These are phyloP conservation scores for Alopecurus myosuroides DNA, from an alignment of 176 grass and related monocot genomes.

Conservation along the genomic window DNA sequence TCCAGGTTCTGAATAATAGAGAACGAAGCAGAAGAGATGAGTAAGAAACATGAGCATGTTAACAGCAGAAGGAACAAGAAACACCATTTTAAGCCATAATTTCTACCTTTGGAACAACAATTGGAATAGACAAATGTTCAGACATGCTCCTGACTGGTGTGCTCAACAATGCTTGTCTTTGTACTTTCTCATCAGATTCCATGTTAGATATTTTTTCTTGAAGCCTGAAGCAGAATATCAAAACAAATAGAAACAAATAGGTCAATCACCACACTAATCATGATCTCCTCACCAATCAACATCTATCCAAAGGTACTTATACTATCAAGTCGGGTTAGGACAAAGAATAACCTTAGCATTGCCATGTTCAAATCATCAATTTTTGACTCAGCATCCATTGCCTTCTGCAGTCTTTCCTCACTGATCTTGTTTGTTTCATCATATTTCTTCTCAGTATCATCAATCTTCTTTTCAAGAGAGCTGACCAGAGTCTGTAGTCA, in stretches of 20 bases:
- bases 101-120: slow-evolving; percentile 62
- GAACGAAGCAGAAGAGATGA: not conserved
- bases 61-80: slow-evolving; percentile 13
- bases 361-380: slow-evolving; percentile 75
- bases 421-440: slow-evolving; percentile 91
- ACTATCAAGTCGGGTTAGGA: not conserved
- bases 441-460: slow-evolving; percentile 87
- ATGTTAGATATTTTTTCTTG: slow-evolving; percentile 84
- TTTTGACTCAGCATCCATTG: slow-evolving; percentile 73
- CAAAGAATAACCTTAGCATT: slow-evolving; percentile 71
- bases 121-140: slow-evolving; percentile 93
- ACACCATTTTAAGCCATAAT: slow-evolving; percentile 17
- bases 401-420: slow-evolving; percentile 84
- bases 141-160: slow-evolving; percentile 83
- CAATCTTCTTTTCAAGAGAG: slow-evolving; percentile 93
- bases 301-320: not conserved
- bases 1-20: slow-evolving; percentile 45
- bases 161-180: slow-evolving; percentile 69
- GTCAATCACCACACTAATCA: not conserved
- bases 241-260: slow-evolving; percentile 11
- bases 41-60: slow-evolving; percentile 11
- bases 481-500: slow-evolving; percentile 69
- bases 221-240: slow-evolving; percentile 51
- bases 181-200: slow-evolving; percentile 87
- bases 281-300: not conserved